phyloP scores from a whole-genome alignment of 331 rosid species.

The Cydonia oblonga region DNA sequence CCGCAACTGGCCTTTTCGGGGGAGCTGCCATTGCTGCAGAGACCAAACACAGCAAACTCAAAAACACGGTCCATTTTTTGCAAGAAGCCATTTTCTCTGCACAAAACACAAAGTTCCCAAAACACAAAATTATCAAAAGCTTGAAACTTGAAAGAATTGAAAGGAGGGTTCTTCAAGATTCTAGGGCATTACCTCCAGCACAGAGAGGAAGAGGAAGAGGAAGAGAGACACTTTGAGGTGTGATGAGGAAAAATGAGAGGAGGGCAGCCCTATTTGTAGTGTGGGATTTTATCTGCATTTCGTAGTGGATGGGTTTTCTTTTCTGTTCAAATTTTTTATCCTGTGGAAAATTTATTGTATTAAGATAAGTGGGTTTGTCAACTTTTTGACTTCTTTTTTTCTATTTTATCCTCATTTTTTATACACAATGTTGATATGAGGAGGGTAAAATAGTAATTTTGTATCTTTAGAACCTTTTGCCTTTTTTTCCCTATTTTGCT shows the following conservation, averaged over 20 bases:
- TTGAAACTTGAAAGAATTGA: not conserved
- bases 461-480: too few relatives aligned
- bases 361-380: not conserved
- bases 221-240: not conserved
- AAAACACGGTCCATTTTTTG: slow-evolving; percentile 12
- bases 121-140: not conserved
- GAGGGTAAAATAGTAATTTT: too few relatives aligned
- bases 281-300: not conserved
- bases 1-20: slow-evolving; percentile 51
- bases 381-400: too few relatives aligned
- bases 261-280: not conserved
- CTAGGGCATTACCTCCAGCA: not conserved
- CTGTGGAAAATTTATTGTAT: not conserved
- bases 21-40: slow-evolving; percentile 29
- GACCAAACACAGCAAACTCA: slow-evolving; percentile 25
- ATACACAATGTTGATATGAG: too few relatives aligned
- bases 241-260: not conserved
- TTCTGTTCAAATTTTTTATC: not conserved
- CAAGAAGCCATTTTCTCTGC: slow-evolving; percentile 34
- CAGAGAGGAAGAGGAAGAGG: not conserved
- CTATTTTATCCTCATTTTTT: too few relatives aligned
- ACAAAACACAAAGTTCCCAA: not conserved
- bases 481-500: too few relatives aligned
- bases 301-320: not conserved
- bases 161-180: not conserved